These are phyloP conservation scores for Chrysopogon serrulatus DNA, from an alignment of 176 grass and related monocot genomes.

Conservation along the genomic window DNA sequence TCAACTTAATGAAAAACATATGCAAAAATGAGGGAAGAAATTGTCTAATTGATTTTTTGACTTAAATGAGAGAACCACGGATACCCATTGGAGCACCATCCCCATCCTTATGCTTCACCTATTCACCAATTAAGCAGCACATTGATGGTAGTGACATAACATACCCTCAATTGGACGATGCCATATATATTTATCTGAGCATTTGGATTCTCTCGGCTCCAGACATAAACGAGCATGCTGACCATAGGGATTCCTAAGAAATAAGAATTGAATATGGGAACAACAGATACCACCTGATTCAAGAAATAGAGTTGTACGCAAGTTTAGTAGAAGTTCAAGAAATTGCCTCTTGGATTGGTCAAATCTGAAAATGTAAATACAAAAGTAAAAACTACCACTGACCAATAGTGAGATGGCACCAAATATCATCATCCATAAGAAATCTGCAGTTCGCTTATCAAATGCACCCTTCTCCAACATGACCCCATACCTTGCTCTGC, in stretches of 20 bases:
- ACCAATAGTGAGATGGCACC: slow-evolving; percentile 71
- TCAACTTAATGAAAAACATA: too few relatives aligned
- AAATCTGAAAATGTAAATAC: background rate
- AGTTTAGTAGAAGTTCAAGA: background rate
- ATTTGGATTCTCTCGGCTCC: slow-evolving; percentile 93
- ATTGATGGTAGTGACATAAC: background rate
- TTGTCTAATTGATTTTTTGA: too few relatives aligned
- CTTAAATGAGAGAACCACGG: too few relatives aligned
- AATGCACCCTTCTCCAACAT: slow-evolving; percentile 83
- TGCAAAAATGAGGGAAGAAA: too few relatives aligned
- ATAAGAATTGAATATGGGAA: slow-evolving; percentile 30
- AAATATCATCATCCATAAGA: slow-evolving; percentile 97
- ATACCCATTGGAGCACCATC: too few relatives aligned
- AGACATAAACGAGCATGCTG: slow-evolving; percentile 87
- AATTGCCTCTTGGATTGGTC: background rate
- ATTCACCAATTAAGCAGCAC: background rate
- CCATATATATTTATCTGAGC: slow-evolving; percentile 92
- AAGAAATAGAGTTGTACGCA: background rate
- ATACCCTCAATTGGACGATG: slow-evolving; percentile 78
- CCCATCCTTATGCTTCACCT: background rate
- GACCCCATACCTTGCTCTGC: slow-evolving; percentile 89
- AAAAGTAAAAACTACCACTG: background rate
- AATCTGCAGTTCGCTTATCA: slow-evolving; percentile 79
- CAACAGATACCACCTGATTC: slow-evolving; percentile 56
- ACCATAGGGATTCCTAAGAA: slow-evolving; percentile 72